Conservation (phyloP, 2,329 filamentous ascomycete genomes). For the Aspergillus sp. region DNA sequence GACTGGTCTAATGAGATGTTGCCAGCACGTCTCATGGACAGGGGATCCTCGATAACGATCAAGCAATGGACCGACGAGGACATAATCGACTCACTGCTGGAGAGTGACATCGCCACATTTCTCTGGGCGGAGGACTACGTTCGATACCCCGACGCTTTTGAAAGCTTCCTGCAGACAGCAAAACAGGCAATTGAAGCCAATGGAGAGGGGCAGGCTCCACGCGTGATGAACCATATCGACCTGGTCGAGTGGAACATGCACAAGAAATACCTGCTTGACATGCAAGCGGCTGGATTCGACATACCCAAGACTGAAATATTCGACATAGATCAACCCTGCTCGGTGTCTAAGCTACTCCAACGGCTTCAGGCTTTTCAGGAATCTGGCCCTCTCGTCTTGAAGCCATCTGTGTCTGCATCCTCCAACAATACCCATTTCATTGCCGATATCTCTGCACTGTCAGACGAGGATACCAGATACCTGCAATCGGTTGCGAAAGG, state of each 20-base stretch:
- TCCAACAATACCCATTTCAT: not conserved
- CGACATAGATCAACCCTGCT: not conserved
- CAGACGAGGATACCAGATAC: not conserved
- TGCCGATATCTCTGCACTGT: not conserved
- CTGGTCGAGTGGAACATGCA: slow-evolving; percentile 2
- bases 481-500: not conserved
- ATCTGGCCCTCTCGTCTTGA: not conserved
- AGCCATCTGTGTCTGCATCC: not conserved
- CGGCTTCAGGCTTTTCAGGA: not conserved
- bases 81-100: not conserved
- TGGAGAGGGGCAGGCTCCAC: too few relatives aligned
- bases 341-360: not conserved
- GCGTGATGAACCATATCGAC: not conserved
- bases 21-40: not conserved
- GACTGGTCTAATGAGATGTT: slow-evolving; percentile 2
- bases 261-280: not conserved
- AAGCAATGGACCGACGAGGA: slow-evolving; percentile 4
- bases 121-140: slow-evolving; percentile 2
- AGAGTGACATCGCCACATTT: not conserved
- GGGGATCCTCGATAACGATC: not conserved
- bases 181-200: not conserved
- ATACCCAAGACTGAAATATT: not conserved
- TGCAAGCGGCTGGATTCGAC: not conserved
- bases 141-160: not conserved
- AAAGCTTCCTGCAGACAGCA: not conserved